Conservation (phyloP, 306 rosid genomes). For the Acacia crassicarpa region DNA sequence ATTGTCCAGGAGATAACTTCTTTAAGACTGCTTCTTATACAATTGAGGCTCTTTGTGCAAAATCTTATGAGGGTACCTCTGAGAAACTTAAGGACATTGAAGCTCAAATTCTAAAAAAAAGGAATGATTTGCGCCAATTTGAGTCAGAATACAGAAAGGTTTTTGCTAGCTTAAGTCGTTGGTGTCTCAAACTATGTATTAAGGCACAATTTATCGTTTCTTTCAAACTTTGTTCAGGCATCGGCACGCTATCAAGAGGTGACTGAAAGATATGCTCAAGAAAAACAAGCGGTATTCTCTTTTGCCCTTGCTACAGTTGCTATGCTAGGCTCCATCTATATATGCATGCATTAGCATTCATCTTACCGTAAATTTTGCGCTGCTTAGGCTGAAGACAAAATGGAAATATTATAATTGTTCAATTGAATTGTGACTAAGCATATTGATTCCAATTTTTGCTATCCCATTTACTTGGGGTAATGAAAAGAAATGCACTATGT, state of each 20-base stretch:
- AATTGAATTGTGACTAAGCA: constrained; percentile 13
- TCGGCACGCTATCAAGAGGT: constrained; percentile 95
- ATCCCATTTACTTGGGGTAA: constrained; percentile 3
- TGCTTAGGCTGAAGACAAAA: constrained; percentile 7
- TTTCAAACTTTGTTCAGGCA: constrained; percentile 57
- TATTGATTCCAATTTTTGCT: constrained; percentile 12
- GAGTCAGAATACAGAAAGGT: constrained; percentile 95
- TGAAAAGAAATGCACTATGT: background rate
- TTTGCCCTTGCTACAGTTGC: constrained; percentile 16
- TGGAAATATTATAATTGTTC: constrained; percentile 10
- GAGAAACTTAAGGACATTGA: constrained; percentile 81
- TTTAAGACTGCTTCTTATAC: constrained; percentile 95
- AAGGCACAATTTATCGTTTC: constrained; percentile 22
- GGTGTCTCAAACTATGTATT: constrained; percentile 16
- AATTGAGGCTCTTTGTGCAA: constrained; percentile 89
- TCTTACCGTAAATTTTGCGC: constrained; percentile 3
- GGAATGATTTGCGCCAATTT: constrained; percentile 95
- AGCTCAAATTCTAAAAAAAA: constrained; percentile 90
- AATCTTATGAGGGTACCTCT: constrained; percentile 73
- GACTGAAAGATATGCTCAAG: constrained; percentile 87
- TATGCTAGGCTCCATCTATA: constrained; percentile 16
- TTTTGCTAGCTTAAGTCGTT: constrained; percentile 18
- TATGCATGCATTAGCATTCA: constrained; percentile 24
- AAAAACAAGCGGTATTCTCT: constrained; percentile 77
- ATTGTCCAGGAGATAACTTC: constrained; percentile 87